Base-by-base conservation (phyloP, 345 rosid genomes). In the Murraya koenigii region DNA sequence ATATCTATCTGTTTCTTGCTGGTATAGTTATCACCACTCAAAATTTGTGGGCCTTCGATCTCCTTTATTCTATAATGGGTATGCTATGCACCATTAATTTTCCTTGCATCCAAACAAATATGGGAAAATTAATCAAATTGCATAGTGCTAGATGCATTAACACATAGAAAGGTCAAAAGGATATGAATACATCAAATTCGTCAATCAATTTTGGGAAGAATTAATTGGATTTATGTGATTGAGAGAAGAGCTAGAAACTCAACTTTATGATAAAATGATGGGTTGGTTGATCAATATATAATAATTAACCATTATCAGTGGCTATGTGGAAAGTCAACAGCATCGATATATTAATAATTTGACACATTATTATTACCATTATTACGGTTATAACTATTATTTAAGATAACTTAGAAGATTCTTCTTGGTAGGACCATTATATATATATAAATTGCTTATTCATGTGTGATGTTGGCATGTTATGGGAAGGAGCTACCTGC, bases 381-480 rank as follows among this genome's bases (percentile, higher is more conserved):
- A 64, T 32, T 19, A 20, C 20, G 36, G 9, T 35, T 20, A 3
- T 22, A 7, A 20, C 35, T 65, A 10, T 65, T 79, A 55, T 72
- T 23, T 77, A 72, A 69, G 69, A 72, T 58, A 52, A 65, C 69
- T 81, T 67, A 15, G 68, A 81, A 81, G 84, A 82, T 85, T 85
- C 86, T 76, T 52, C 66, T 35, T 59, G 79, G 82, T 69, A 78
- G 82, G 84, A 47, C 79, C 81, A 22, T 22, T 17, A 1, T 17
- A 44, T 44, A 44, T 1, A 9, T 35, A 56, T 20, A 71, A 28
- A 65, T 30, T 52, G 76, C 75, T 44, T 72, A 75, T 25, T 59
- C 52, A 59, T 73, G 59, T 72, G 74, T 54, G 76, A 77, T 82
- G 75, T 66, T 74, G 78, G 69, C 78, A 69, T 52, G 64, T 66